Percentiles rank a stretch among this genome's conserved stretches.
phyloP scores from a whole-genome alignment of 1,139 yeast genomes.

The Diutina siamensis region DNA sequence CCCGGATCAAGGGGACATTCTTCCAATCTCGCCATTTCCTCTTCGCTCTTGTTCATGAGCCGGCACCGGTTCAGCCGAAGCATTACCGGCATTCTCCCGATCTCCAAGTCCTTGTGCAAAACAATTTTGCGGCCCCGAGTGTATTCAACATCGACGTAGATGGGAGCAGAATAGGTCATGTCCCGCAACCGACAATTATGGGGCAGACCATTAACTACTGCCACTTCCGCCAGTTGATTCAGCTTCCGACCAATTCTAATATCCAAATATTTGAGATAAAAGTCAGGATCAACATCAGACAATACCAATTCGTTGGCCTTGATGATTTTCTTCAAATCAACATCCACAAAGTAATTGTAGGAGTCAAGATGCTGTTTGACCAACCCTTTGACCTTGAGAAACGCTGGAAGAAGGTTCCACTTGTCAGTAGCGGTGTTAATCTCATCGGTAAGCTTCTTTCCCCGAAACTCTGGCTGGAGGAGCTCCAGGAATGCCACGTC shows the following conservation, averaged over 20 bases:
- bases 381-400: slow-evolving; percentile 86
- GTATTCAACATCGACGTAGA: slow-evolving; percentile 92
- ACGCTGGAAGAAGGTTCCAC: slow-evolving; percentile 94
- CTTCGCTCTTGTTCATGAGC: slow-evolving; percentile 64
- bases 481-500: slow-evolving; percentile 63
- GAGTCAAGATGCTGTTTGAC: slow-evolving; percentile 97
- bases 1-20: slow-evolving; percentile 99
- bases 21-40: slow-evolving; percentile 75
- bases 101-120: slow-evolving; percentile 80
- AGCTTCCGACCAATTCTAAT: slow-evolving; percentile 77
- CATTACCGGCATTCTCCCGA: slow-evolving; percentile 98
- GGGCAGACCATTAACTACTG: slow-evolving; percentile 49
- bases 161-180: slow-evolving; percentile 91
- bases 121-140: slow-evolving; percentile 90
- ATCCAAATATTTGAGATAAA: slow-evolving; percentile 82
- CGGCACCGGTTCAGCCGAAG: slow-evolving; percentile 86
- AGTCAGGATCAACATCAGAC: slow-evolving; percentile 95
- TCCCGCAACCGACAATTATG: slow-evolving; percentile 96
- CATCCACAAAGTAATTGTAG: slow-evolving; percentile 89
- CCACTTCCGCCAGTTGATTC: slow-evolving; percentile 44
- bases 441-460: slow-evolving; percentile 77
- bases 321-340: slow-evolving; percentile 83
- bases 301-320: slow-evolving; percentile 81
- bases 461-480: slow-evolving; percentile 70
- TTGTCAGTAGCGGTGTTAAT: slow-evolving; percentile 86